Percentiles rank a stretch among this genome's conserved stretches.
These are phyloP conservation scores for Solanum chacoense DNA, from an alignment of 305 asterid species.

Conservation along the genomic window DNA sequence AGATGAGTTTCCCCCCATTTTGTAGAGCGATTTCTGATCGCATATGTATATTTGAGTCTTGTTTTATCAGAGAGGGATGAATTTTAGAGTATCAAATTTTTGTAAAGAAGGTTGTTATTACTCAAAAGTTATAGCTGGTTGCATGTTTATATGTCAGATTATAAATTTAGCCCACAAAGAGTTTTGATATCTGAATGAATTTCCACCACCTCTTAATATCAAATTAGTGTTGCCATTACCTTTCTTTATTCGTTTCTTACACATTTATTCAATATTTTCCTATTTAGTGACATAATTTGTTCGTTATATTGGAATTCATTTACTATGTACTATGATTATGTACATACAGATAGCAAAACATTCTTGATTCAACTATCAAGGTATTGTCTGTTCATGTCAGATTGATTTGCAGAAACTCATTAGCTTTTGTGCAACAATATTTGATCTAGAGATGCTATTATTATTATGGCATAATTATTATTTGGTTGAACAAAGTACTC, in stretches of 20 bases:
- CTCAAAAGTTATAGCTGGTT: not conserved
- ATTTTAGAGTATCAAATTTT: not conserved
- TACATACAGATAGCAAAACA: not conserved
- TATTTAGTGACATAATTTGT: not conserved
- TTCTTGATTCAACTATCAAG: not conserved
- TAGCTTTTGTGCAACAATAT: not conserved
- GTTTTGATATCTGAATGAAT: not conserved
- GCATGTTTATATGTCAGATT: not conserved
- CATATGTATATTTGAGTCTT: not conserved
- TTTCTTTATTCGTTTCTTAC: not conserved
- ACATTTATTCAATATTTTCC: not conserved
- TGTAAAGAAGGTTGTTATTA: not conserved
- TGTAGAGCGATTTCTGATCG: not conserved
- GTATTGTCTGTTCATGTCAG: not conserved
- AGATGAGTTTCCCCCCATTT: not conserved
- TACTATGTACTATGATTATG: not conserved
- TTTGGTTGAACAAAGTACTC: not conserved
- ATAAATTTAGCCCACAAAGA: not conserved
- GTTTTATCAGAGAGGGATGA: not conserved
- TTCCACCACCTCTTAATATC: not conserved
- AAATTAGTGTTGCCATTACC: not conserved
- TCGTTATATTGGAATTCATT: not conserved
- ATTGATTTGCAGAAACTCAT: not conserved
- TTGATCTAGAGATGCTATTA: too few relatives aligned
- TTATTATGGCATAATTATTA: too few relatives aligned